Conservation (phyloP, 2,329 filamentous ascomycete species). For the Monosporascus ibericus region DNA sequence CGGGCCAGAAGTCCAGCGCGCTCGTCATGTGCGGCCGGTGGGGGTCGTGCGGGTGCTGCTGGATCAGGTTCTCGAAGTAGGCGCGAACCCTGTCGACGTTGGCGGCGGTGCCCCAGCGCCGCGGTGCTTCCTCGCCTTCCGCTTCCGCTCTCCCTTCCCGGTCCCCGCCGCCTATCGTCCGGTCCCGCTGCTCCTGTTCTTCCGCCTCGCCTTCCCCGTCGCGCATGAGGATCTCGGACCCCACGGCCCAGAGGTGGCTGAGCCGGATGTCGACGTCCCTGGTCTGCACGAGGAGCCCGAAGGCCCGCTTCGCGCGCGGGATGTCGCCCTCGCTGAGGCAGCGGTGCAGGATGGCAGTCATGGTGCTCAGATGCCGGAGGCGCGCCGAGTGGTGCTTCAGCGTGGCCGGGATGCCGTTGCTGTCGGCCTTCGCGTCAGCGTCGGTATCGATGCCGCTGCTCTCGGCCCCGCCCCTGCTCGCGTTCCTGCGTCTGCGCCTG, state of each 20-base stretch:
- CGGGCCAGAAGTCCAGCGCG: constrained; percentile 73
- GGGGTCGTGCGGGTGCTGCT: constrained; percentile 68
- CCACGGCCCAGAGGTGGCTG: constrained; percentile 72
- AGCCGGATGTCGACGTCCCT: constrained; percentile 61
- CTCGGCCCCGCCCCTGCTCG: constrained; percentile 2
- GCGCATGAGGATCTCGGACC: constrained; percentile 76
- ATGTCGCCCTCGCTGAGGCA: constrained; percentile 68
- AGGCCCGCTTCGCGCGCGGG: constrained; percentile 64
- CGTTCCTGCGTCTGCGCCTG: constrained; percentile 11
- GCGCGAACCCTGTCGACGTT: constrained; percentile 40
- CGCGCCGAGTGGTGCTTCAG: constrained; percentile 27
- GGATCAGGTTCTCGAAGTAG: constrained; percentile 74
- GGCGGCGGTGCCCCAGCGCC: constrained; percentile 37
- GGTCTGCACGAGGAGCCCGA: constrained; percentile 63
- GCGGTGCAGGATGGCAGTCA: constrained; percentile 65
- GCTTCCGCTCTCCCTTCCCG: constrained; percentile 3
- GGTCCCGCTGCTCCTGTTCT: neutral
- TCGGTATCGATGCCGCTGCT: constrained; percentile 1
- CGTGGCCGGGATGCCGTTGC: neutral
- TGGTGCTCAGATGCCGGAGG: constrained; percentile 54
- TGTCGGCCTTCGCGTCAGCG: constrained; percentile 2
- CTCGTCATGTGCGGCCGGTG: constrained; percentile 52
- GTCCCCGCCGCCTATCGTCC: neutral
- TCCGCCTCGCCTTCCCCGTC: constrained; percentile 28
- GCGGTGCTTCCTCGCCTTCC: constrained; percentile 1